A percentile compares a stretch with the other conserved stretches of the same genome.
Conservation (phyloP, 2,329 filamentous ascomycete genomes). For the Dactylellina drechsleri region DNA sequence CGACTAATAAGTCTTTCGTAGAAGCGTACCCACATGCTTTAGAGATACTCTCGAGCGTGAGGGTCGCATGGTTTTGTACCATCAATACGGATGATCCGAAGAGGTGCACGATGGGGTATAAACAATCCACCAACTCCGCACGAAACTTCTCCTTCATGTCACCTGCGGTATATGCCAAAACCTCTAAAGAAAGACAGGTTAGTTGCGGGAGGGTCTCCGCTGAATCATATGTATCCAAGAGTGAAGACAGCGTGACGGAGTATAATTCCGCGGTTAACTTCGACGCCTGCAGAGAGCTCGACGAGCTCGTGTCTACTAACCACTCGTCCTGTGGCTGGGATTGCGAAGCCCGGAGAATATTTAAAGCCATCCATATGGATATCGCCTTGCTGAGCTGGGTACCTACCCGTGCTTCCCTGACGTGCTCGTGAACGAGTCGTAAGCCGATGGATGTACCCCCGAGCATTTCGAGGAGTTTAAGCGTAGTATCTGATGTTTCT, state of each 20-base stretch:
- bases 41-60: slow-evolving; percentile 83
- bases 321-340: slow-evolving; percentile 62
- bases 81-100: slow-evolving; percentile 75
- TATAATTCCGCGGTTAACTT: slow-evolving; percentile 72
- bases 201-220: slow-evolving; percentile 66
- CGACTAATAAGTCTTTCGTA: slow-evolving; percentile 81
- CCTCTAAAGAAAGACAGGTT: slow-evolving; percentile 76
- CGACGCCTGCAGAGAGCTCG: slow-evolving; percentile 55
- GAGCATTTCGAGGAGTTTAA: slow-evolving; percentile 68
- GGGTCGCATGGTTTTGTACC: slow-evolving; percentile 83
- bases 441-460: slow-evolving; percentile 67
- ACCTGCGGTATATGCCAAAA: slow-evolving; percentile 78
- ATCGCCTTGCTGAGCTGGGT: slow-evolving; percentile 54
- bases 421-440: slow-evolving; percentile 56
- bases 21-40: slow-evolving; percentile 76
- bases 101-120: slow-evolving; percentile 92
- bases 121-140: slow-evolving; percentile 84
- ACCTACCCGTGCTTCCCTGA: slow-evolving; percentile 55
- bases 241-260: slow-evolving; percentile 71
- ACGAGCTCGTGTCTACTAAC: slow-evolving; percentile 63
- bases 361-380: slow-evolving; percentile 58
- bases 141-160: slow-evolving; percentile 76
- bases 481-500: slow-evolving; percentile 69
- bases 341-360: slow-evolving; percentile 59
- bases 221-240: slow-evolving; percentile 68